Evolutionary conservation across 192 early-diverging fungal genomes (phyloP).

Genomic region (Coemansia sp.): DNA sequence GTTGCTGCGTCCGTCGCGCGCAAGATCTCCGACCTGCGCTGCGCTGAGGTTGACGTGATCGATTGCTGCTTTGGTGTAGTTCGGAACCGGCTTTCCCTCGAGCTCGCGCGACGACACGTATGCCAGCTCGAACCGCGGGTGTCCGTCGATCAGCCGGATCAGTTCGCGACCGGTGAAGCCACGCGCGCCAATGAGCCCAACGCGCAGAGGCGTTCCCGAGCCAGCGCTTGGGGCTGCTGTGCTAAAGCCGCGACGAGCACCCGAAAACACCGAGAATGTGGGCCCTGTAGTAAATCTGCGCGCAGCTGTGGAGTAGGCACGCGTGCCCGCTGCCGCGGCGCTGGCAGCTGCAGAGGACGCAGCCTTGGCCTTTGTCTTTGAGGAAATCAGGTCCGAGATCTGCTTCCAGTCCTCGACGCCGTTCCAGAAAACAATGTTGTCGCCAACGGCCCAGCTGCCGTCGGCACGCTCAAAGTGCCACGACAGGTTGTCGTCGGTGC

Average conservation of each 20-base stretch:
- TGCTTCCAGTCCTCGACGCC: constrained; percentile 82
- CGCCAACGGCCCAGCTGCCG: constrained; percentile 67
- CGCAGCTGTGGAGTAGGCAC: constrained; percentile 61
- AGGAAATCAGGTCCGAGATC: constrained; percentile 66
- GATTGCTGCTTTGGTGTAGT: constrained; percentile 66
- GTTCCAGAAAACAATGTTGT: constrained; percentile 91
- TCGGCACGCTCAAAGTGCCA: constrained; percentile 98
- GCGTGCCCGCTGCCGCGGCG: constrained; percentile 33
- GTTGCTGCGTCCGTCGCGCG: constrained; percentile 54
- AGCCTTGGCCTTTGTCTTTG: constrained; percentile 14
- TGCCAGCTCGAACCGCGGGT: constrained; percentile 82
- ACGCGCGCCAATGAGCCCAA: constrained; percentile 96
- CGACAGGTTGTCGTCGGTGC: constrained; percentile 74
- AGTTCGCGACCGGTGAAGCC: constrained; percentile 97
- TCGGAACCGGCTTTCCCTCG: constrained; percentile 77
- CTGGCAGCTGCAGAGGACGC: constrained; percentile 21
- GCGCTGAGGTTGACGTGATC: constrained; percentile 81
- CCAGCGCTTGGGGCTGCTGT: constrained; percentile 42
- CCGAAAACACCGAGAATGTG: constrained; percentile 15
- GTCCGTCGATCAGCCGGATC: constrained; percentile 83
- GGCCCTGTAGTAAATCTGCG: constrained; percentile 7
- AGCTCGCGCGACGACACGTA: constrained; percentile 95
- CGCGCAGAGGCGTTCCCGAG: constrained; percentile 33
- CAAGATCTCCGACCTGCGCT: constrained; percentile 61
- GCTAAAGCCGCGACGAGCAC: constrained; percentile 62